Percentiles rank a stretch among this genome's conserved stretches.
Evolutionary conservation across 257 asterid species (phyloP).

Genomic region (Paulownia fortunei): DNA sequence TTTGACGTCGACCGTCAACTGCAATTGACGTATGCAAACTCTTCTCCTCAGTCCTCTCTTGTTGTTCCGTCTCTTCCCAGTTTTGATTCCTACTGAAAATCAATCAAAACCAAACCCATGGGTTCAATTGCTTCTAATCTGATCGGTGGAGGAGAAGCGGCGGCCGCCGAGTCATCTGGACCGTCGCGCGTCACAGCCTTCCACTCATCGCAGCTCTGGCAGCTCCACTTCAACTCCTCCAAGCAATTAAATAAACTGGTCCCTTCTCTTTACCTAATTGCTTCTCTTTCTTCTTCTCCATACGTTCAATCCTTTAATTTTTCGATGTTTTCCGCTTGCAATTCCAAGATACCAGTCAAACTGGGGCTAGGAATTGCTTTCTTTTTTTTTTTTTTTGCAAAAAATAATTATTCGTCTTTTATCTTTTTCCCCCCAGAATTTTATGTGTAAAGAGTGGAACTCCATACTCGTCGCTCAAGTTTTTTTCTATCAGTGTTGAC

Average conservation of each 20-base stretch:
- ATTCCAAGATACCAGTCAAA: background rate
- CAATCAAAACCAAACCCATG: too few species aligned
- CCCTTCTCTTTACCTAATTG: background rate
- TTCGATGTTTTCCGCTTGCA: background rate
- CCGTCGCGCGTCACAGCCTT: conserved; percentile 68
- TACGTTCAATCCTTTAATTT: too few species aligned
- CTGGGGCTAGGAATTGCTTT: background rate
- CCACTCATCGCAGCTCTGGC: conserved; percentile 75
- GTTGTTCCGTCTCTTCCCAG: too few species aligned
- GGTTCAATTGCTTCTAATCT: conserved; percentile 46
- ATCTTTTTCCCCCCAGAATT: background rate
- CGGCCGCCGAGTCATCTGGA: conserved; percentile 43
- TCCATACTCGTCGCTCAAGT: background rate
- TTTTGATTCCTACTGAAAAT: too few species aligned
- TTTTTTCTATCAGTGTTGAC: too few species aligned
- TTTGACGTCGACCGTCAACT: too few species aligned
- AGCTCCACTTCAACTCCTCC: conserved; percentile 67
- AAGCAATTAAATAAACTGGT: conserved; percentile 81
- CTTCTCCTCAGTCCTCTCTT: too few species aligned
- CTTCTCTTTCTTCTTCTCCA: background rate
- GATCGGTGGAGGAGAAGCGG: conserved; percentile 38
- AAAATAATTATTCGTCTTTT: background rate
- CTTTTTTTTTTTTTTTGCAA: too few species aligned
- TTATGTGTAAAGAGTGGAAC: background rate
- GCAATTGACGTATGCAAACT: too few species aligned